These are phyloP conservation scores for Schoenoplectus triqueter DNA, from an alignment of 202 grass and related monocot genomes.

Conservation along the genomic window DNA sequence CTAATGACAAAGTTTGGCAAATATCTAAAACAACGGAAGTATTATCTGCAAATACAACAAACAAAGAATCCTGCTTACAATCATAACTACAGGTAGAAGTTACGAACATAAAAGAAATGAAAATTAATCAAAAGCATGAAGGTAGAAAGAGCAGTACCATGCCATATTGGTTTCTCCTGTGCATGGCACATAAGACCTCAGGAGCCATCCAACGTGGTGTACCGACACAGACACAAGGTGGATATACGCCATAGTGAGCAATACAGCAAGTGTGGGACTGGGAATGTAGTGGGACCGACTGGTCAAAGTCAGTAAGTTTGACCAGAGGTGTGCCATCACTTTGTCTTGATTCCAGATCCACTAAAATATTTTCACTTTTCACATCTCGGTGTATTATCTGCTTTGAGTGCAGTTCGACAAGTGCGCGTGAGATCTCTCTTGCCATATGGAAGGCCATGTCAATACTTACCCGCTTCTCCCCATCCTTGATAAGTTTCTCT, in stretches of 20 bases:
- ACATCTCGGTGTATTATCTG: conserved; percentile 94
- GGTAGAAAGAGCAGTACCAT: conserved; percentile 58
- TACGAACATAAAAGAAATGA: conserved; percentile 16
- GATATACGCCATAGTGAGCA: conserved; percentile 73
- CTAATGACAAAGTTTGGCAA: conserved; percentile 1
- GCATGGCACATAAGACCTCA: conserved; percentile 79
- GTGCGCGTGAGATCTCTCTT: conserved; percentile 73
- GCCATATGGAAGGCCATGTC: conserved; percentile 76
- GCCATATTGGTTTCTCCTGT: conserved; percentile 71
- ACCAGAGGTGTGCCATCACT: conserved; percentile 53
- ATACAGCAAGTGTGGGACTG: conserved; percentile 92
- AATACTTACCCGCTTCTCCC: conserved; percentile 68
- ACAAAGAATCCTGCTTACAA: conserved; percentile 6
- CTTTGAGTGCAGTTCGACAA: conserved; percentile 81
- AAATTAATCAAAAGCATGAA: background rate
- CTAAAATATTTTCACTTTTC: conserved; percentile 92
- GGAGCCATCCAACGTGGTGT: conserved; percentile 97
- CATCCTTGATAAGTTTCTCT: conserved; percentile 61
- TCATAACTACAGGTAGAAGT: background rate
- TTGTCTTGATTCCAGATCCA: conserved; percentile 64
- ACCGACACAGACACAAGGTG: conserved; percentile 89
- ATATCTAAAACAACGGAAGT: background rate
- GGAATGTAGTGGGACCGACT: conserved; percentile 71
- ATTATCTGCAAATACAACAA: background rate
- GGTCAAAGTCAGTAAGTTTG: conserved; percentile 94